phyloP scores from a whole-genome alignment of 305 asterid genomes.

The Fraxinus xanthoxyloides region DNA sequence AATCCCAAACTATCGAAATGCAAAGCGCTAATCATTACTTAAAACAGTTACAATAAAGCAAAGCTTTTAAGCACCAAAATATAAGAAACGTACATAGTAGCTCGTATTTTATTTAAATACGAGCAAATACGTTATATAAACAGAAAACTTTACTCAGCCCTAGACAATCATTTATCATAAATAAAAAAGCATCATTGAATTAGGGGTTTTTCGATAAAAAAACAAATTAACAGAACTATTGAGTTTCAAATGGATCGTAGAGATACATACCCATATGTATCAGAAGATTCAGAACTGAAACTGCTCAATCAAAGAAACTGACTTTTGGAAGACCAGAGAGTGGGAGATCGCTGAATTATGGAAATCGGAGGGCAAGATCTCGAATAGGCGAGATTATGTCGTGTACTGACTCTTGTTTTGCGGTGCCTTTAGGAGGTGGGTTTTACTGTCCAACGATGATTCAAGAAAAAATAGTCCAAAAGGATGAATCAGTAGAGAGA shows the following conservation, averaged over 20 bases:
- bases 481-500: background rate
- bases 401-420: conserved; percentile 2
- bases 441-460: background rate
- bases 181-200: conserved; percentile 33
- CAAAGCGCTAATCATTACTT: background rate
- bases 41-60: background rate
- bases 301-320: background rate
- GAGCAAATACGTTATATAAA: background rate
- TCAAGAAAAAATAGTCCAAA: background rate
- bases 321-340: background rate
- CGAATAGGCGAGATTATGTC: conserved; percentile 20
- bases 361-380: conserved; percentile 3
- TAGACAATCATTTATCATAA: conserved; percentile 17
- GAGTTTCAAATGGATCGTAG: conserved; percentile 19
- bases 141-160: background rate
- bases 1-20: background rate
- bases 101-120: conserved; percentile 1
- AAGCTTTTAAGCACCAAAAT: conserved; percentile 14
- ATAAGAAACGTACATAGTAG: conserved; percentile 4
- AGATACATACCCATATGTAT: conserved; percentile 36
- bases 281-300: background rate
- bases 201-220: conserved; percentile 1
- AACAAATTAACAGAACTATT: background rate
- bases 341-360: background rate
- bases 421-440: conserved; percentile 19